A percentile compares a stretch with the other conserved stretches of the same genome.
These are phyloP conservation scores for Cyclotella distinguenda DNA, from an alignment of 108 stramenopile species.

Conservation along the genomic window DNA sequence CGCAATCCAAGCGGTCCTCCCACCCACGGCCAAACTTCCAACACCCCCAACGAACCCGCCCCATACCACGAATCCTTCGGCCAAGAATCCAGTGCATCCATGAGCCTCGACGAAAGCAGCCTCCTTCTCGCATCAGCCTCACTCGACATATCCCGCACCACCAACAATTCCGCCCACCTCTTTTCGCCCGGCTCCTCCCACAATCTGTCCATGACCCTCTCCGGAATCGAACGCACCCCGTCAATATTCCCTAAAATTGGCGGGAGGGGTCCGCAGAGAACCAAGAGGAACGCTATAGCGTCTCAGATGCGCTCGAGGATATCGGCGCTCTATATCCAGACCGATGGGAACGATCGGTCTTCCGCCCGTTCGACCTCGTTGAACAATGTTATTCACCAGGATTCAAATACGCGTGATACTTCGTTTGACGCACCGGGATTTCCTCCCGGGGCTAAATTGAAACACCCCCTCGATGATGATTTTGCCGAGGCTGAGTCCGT, in stretches of 20 bases:
- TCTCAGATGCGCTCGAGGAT: not conserved
- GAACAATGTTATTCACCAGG: not conserved
- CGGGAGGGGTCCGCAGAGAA: not conserved
- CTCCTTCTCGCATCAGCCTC: conserved; percentile 9
- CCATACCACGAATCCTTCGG: not conserved
- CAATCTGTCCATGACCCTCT: conserved; percentile 5
- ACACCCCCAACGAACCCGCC: not conserved
- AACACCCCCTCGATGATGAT: not conserved
- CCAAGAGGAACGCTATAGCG: not conserved
- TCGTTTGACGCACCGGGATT: too few relatives aligned
- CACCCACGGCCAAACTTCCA: not conserved
- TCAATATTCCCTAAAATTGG: not conserved
- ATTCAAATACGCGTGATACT: too few relatives aligned
- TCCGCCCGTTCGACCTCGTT: too few relatives aligned
- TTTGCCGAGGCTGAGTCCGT: not conserved
- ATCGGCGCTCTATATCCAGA: not conserved
- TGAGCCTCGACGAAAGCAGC: conserved; percentile 43
- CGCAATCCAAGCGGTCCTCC: not conserved
- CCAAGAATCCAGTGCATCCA: conserved; percentile 30
- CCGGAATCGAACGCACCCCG: not conserved
- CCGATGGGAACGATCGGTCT: too few relatives aligned
- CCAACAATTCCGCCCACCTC: not conserved
- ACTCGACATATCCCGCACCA: not conserved
- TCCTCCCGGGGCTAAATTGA: too few relatives aligned
- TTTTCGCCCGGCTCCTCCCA: not conserved